These are phyloP conservation scores for Sugiyamaella novakii DNA, from an alignment of 1,139 yeast genomes.

Conservation along the genomic window DNA sequence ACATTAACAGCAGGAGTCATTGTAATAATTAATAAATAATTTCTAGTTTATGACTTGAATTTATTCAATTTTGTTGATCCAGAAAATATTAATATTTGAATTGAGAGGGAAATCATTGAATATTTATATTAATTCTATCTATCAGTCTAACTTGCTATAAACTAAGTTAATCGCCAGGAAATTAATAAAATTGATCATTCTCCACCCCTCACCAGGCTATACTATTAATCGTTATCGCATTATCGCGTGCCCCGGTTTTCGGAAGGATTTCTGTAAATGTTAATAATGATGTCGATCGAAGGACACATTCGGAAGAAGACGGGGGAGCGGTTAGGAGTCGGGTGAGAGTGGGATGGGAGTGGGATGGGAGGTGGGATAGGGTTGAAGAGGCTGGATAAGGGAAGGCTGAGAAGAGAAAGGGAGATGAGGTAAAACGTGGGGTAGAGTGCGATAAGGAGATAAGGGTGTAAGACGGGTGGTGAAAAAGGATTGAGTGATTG, in stretches of 20 bases:
- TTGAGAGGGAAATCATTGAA: not conserved
- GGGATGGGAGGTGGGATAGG: not conserved
- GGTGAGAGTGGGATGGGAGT: not conserved
- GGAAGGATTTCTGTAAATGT: slow-evolving; percentile 10
- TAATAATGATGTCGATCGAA: slow-evolving; percentile 6
- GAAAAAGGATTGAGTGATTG: no score
- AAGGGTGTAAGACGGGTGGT: slow-evolving; percentile 2
- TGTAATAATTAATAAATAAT: no score
- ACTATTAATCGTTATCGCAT: slow-evolving; percentile 8
- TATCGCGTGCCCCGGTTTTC: slow-evolving; percentile 19
- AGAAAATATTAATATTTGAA: no score
- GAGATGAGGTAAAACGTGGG: not conserved
- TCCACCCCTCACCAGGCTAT: not conserved
- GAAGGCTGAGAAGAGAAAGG: not conserved
- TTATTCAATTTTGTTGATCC: no score
- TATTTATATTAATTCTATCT: slow-evolving; percentile 2
- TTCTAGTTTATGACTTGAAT: no score
- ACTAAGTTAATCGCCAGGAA: not conserved
- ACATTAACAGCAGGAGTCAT: slow-evolving; percentile 46
- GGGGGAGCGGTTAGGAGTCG: no score
- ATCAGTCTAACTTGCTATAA: not conserved
- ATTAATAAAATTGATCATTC: no score
- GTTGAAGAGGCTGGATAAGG: not conserved
- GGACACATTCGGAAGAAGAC: slow-evolving; percentile 10
- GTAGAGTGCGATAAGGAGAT: no score